Evolutionary conservation across 2,329 filamentous ascomycete species (phyloP), one percentile per base, ranked within the genome.

Genomic region (Colletotrichum sp.): DNA sequence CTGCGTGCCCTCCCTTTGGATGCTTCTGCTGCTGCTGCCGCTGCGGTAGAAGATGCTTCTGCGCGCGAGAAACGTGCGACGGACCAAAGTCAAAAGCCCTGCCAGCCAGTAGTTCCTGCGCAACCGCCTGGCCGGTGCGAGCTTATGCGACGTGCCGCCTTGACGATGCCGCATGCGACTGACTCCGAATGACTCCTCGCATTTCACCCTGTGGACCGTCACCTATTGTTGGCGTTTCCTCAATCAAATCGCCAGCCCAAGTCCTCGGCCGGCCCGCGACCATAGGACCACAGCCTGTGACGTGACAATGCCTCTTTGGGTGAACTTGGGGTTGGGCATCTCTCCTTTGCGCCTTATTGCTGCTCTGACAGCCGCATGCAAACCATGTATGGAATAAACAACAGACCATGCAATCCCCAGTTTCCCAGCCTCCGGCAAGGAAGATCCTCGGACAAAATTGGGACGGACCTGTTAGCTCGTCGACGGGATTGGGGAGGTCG

Each of bases 381-480:
- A 55, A 61, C 24, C 15, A 36, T 67, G 66, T 74, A 16, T 39
- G 63, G 63, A 39, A 67, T 72, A 36, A 75, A 72, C 63, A 57
- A 67, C n/a, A 10, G 39, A 63, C 55, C 72, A 72, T 67, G 63
- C 55, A n/a, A 63, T 67, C 63, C 68, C 72, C 69, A 57, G 69
- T 63, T 52, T 48, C 66, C 36, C 39, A 43, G 15, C 32, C 55
- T 28, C 55, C 34, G 63, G 71, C 72, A 72, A 72, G 72, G 72
- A 72, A 72, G 61, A 67, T 26, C 55, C 63, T 64, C 39, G 52
- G 30, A 16, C 28, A 34, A 66, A 52, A 59, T 28, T 66, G 24
- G 36, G 61, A 55, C 61, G 30, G 48, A 36, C 34, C 7, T 26
- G 26, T 26, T 43, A 21, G 15, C 28, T 52, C n/a, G 43, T 52